phyloP scores from a whole-genome alignment of 192 early-diverging fungal genomes.

The Coemansia sp. region DNA sequence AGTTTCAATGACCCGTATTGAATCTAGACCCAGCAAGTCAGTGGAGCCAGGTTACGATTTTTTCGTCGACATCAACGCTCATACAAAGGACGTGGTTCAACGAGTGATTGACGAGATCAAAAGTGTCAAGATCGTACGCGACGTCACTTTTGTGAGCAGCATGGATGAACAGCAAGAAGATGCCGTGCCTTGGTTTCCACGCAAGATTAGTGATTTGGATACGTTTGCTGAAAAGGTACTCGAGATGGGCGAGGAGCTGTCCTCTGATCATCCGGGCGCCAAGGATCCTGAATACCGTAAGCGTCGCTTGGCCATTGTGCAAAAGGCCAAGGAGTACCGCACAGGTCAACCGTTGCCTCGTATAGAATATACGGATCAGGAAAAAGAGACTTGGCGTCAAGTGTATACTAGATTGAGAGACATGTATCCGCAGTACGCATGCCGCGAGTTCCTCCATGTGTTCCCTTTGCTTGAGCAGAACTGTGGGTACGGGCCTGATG shows the following conservation, averaged over 20 bases:
- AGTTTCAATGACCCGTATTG: constrained; percentile 91
- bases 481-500: constrained; percentile 79
- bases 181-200: constrained; percentile 88
- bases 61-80: constrained; percentile 85
- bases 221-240: constrained; percentile 88
- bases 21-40: constrained; percentile 84
- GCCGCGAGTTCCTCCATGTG: constrained; percentile 87
- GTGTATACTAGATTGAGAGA: constrained; percentile 70
- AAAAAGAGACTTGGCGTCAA: constrained; percentile 80
- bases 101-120: constrained; percentile 61
- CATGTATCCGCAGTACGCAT: constrained; percentile 83
- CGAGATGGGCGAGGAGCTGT: constrained; percentile 87
- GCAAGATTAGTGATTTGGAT: constrained; percentile 88
- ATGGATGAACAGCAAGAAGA: constrained; percentile 9
- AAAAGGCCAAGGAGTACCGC: constrained; percentile 74
- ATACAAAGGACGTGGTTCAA: constrained; percentile 57
- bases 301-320: constrained; percentile 78
- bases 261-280: constrained; percentile 92
- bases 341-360: constrained; percentile 73
- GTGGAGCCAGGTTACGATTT: constrained; percentile 86
- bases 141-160: constrained; percentile 53
- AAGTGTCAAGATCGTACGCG: constrained; percentile 56
- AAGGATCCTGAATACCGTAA: constrained; percentile 79
- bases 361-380: constrained; percentile 75
- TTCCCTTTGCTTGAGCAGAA: constrained; percentile 87